phyloP scores from a whole-genome alignment of 805 yeast species.

The Candida glaebosa region DNA sequence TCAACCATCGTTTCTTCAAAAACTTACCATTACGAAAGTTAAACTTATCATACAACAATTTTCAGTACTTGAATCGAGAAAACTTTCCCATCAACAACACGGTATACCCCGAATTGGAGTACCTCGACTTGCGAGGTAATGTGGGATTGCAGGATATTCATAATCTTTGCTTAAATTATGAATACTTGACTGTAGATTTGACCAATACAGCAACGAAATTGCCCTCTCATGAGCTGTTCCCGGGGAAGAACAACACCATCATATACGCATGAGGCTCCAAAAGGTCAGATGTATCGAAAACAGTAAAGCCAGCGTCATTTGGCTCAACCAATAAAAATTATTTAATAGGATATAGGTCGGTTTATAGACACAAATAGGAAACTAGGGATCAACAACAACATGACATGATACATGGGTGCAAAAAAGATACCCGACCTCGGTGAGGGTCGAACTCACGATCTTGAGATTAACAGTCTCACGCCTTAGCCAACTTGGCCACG shows the following conservation, averaged over 20 bases:
- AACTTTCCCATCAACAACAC: slow-evolving; percentile 8
- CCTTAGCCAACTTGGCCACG: slow-evolving; percentile 26
- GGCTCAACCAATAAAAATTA: neutral
- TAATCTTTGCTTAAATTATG: slow-evolving; percentile 1
- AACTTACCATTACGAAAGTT: slow-evolving; percentile 8
- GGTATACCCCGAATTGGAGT: slow-evolving; percentile 2
- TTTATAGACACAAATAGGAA: too few relatives aligned
- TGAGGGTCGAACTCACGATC: slow-evolving; percentile 23
- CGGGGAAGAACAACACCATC: neutral
- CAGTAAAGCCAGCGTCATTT: neutral
- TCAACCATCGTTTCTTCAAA: slow-evolving; percentile 5
- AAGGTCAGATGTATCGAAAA: neutral
- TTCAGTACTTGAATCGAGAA: slow-evolving; percentile 9
- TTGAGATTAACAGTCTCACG: slow-evolving; percentile 24
- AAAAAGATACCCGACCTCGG: slow-evolving; percentile 18
- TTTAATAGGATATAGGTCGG: too few relatives aligned
- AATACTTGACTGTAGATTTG: slow-evolving; percentile 1
- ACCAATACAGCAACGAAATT: slow-evolving; percentile 1
- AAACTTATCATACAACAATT: slow-evolving; percentile 11
- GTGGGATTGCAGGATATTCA: slow-evolving; percentile 1
- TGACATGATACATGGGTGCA: too few relatives aligned
- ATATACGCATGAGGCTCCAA: neutral
- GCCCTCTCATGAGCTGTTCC: neutral
- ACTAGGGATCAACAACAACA: too few relatives aligned
- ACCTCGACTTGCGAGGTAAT: slow-evolving; percentile 8